Evolutionary conservation across 176 grass and related monocot species (phyloP).

Genomic region (Paspalum vaginatum): DNA sequence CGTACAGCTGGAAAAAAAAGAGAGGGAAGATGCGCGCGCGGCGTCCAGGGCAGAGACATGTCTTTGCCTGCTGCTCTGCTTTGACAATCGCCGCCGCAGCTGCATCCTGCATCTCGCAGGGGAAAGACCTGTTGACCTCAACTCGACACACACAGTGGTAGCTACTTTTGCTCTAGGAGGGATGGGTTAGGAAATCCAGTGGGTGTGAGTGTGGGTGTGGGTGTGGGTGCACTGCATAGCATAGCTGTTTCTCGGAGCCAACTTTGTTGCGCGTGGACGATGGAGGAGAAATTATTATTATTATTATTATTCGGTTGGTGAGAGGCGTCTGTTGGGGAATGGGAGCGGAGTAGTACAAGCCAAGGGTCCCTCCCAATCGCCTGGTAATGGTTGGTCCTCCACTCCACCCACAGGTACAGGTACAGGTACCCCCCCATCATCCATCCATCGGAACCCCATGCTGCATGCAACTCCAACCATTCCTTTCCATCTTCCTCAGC

Average conservation of each 20-base stretch:
- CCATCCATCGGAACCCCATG: background rate
- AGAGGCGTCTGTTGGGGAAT: slow-evolving; percentile 49
- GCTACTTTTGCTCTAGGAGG: background rate
- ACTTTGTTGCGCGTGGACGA: slow-evolving; percentile 18
- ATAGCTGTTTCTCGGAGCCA: background rate
- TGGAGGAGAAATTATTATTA: no score
- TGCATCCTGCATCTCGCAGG: background rate
- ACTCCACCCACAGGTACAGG: slow-evolving; percentile 79
- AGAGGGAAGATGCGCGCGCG: background rate
- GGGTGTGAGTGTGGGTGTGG: no score
- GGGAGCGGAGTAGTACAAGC: background rate
- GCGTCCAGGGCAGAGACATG: background rate
- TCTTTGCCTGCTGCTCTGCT: background rate
- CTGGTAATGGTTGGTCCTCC: slow-evolving; percentile 53
- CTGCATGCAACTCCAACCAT: background rate
- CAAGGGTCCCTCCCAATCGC: slow-evolving; percentile 44
- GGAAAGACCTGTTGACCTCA: slow-evolving; percentile 6
- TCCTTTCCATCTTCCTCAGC: background rate
- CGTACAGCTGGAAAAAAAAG: no score
- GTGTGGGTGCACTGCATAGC: no score
- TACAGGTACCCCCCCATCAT: slow-evolving; percentile 15
- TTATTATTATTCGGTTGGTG: slow-evolving; percentile 62
- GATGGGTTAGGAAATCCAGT: background rate
- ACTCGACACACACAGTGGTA: no score
- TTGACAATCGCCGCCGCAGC: slow-evolving; percentile 24